Conservation (phyloP, 2,329 filamentous ascomycete species). For the Phoma sp. region DNA sequence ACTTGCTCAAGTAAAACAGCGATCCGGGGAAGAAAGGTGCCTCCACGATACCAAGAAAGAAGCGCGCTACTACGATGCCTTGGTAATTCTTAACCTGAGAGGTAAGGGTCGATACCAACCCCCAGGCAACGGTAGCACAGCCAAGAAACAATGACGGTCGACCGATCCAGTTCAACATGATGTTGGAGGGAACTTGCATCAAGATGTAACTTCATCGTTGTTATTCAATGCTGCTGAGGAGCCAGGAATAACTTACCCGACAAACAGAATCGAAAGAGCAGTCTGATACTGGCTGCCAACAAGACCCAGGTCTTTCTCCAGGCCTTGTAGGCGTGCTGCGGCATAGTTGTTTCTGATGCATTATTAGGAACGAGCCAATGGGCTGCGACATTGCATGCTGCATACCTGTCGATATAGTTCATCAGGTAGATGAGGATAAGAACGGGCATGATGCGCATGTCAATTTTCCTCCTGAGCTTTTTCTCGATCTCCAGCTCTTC, state of each 20-base stretch:
- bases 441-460: conserved; percentile 36
- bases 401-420: conserved; percentile 35
- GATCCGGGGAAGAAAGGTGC: conserved; percentile 31
- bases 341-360: conserved; percentile 36
- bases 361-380: not conserved
- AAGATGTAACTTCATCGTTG: conserved; percentile 57
- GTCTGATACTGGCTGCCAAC: conserved; percentile 27
- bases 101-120: conserved; percentile 53
- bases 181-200: conserved; percentile 68
- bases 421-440: conserved; percentile 39
- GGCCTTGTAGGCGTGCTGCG: conserved; percentile 33
- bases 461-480: conserved; percentile 39
- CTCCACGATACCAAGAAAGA: conserved; percentile 49
- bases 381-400: not conserved
- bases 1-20: conserved; percentile 42
- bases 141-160: conserved; percentile 62
- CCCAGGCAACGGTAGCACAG: conserved; percentile 54
- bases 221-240: not conserved
- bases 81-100: conserved; percentile 54
- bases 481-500: conserved; percentile 38
- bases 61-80: conserved; percentile 51
- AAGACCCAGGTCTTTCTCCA: conserved; percentile 30
- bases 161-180: conserved; percentile 61
- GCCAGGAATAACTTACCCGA: conserved; percentile 53
- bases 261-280: conserved; percentile 59